Conservation (phyloP, 176 grass and related monocot species). For the Paspalum vaginatum region DNA sequence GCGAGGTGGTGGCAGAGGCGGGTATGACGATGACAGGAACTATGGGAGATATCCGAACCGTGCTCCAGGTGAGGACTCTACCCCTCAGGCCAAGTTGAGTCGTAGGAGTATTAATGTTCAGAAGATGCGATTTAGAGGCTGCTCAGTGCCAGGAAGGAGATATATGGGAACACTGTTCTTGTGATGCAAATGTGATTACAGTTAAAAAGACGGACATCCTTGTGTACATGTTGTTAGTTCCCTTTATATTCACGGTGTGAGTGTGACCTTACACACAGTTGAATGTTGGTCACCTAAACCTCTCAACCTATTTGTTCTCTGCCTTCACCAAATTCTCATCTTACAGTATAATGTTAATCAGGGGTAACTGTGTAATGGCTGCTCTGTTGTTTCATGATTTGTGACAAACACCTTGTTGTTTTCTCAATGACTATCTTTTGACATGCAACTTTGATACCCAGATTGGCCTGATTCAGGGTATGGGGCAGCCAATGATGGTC, state of each 20-base stretch:
- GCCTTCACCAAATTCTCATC: no score
- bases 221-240: neutral
- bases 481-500: constrained; percentile 70
- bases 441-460: constrained; percentile 44
- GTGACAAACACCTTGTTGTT: neutral
- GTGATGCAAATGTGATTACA: neutral
- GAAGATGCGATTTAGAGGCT: neutral
- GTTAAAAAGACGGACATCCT: neutral
- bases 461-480: constrained; percentile 84
- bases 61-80: constrained; percentile 42
- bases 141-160: neutral
- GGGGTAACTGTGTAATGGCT: neutral
- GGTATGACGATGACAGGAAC: constrained; percentile 71
- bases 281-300: no score
- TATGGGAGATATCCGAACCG: constrained; percentile 69
- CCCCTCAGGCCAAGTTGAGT: neutral
- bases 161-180: neutral
- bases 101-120: neutral
- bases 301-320: no score
- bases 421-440: constrained; percentile 16
- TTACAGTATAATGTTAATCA: constrained; percentile 2
- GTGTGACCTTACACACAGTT: neutral
- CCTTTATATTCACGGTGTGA: neutral
- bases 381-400: neutral
- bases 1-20: constrained; percentile 70